Conservation (phyloP, 305 asterid genomes). For the Fraxinus greggii region DNA sequence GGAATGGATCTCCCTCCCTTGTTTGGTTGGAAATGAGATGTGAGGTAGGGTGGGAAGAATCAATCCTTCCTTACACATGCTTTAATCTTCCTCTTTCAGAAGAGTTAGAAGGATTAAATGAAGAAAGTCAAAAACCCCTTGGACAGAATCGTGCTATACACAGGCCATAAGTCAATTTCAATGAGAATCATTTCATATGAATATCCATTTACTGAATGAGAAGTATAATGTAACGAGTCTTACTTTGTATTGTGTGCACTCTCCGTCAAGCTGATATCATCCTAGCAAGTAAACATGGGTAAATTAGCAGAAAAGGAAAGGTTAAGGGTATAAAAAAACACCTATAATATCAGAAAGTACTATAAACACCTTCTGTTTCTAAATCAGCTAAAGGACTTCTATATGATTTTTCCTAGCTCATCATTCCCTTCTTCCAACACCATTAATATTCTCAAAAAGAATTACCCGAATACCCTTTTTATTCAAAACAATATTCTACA, state of each 20-base stretch:
- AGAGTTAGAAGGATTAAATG: neutral
- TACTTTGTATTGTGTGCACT: conserved; percentile 73
- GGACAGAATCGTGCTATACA: conserved; percentile 4
- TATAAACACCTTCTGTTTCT: neutral
- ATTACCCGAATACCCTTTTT: neutral
- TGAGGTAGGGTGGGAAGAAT: neutral
- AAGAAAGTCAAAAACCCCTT: neutral
- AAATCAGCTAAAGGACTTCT: neutral
- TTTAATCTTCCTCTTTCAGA: neutral
- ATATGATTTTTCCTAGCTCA: neutral
- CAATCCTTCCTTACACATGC: neutral
- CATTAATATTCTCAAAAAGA: neutral
- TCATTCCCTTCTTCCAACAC: neutral
- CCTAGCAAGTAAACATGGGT: conserved; percentile 51
- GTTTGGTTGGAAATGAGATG: neutral
- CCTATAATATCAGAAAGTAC: neutral
- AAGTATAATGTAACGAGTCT: conserved; percentile 33
- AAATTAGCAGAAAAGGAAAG: conserved; percentile 23
- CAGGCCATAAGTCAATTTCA: neutral
- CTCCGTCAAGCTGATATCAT: conserved; percentile 69
- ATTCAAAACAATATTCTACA: neutral
- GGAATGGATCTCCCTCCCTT: neutral
- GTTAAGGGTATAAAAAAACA: conserved; percentile 5
- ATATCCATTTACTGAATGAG: conserved; percentile 8
- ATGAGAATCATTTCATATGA: neutral